Conservation (phyloP, 2,329 filamentous ascomycete species). For the Arthrobotrys conoides region DNA sequence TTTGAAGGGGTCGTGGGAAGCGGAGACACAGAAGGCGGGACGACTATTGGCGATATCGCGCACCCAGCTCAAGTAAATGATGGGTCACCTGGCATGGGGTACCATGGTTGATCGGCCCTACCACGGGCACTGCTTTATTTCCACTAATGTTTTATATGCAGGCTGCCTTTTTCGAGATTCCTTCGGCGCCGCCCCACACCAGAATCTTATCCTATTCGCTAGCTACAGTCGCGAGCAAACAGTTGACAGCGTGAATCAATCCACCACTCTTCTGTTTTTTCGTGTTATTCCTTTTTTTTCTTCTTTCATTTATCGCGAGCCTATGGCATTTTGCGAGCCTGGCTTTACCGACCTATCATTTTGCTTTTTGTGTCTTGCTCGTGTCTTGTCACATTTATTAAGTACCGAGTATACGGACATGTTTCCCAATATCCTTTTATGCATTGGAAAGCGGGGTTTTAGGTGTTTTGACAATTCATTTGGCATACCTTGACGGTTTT, state of each 20-base stretch:
- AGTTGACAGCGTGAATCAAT: slow-evolving; percentile 1
- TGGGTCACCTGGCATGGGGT: slow-evolving; percentile 50
- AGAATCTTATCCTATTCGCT: slow-evolving; percentile 25
- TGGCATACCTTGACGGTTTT: slow-evolving; percentile 39
- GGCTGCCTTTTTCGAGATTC: slow-evolving; percentile 41
- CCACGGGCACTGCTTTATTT: slow-evolving; percentile 45
- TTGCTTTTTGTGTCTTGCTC: slow-evolving; percentile 41
- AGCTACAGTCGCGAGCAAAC: slow-evolving; percentile 35
- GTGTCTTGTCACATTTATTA: slow-evolving; percentile 47
- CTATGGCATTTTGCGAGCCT: slow-evolving; percentile 26
- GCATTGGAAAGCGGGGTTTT: slow-evolving; percentile 43
- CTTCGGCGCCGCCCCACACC: slow-evolving; percentile 30
- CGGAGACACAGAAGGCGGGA: slow-evolving; percentile 40
- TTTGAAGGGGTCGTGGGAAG: slow-evolving; percentile 57
- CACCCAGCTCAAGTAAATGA: slow-evolving; percentile 44
- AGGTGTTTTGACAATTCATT: slow-evolving; percentile 52
- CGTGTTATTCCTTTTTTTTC: slow-evolving; percentile 29
- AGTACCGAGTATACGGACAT: slow-evolving; percentile 40
- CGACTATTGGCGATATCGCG: slow-evolving; percentile 54
- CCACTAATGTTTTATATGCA: slow-evolving; percentile 56
- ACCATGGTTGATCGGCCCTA: slow-evolving; percentile 56
- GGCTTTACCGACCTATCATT: slow-evolving; percentile 22
- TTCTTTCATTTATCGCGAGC: slow-evolving; percentile 23
- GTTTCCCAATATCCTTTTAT: slow-evolving; percentile 21
- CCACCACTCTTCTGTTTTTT: slow-evolving; percentile 24